A percentile compares a stretch with the other conserved stretches of the same genome.
These are phyloP conservation scores for Cryptosporidium sp. DNA, from an alignment of 169 alveolate species.

Conservation along the genomic window DNA sequence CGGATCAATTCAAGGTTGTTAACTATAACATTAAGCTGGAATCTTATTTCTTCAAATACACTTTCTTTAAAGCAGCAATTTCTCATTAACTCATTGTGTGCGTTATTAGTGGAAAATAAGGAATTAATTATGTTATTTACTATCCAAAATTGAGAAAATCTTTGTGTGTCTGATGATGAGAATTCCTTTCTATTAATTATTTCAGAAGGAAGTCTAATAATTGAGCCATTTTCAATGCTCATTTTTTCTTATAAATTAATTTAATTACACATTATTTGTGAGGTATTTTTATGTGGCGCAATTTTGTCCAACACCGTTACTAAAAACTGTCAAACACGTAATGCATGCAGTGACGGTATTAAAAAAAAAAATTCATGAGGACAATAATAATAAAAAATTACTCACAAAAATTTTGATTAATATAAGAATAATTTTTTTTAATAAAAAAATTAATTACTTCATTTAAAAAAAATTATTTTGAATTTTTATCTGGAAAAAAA, in stretches of 20 bases:
- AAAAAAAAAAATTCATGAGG: constrained; percentile 19
- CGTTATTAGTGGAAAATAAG: constrained; percentile 22
- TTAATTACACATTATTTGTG: constrained; percentile 3
- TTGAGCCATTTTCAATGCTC: constrained; percentile 6
- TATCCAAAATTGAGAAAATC: constrained; percentile 69
- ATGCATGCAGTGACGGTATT: constrained; percentile 45
- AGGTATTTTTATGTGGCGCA: constrained; percentile 44
- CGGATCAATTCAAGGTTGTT: constrained; percentile 19
- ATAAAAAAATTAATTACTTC: too few relatives aligned
- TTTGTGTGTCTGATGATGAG: not conserved
- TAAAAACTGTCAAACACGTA: constrained; percentile 23
- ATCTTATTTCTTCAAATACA: constrained; percentile 40
- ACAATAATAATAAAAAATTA: not conserved
- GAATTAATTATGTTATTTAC: constrained; percentile 50
- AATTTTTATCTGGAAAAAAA: not conserved
- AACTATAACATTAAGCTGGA: constrained; percentile 9
- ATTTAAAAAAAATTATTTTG: not conserved
- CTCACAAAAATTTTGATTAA: not conserved
- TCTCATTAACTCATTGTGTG: not conserved
- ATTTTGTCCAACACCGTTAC: constrained; percentile 14
- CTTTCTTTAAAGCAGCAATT: constrained; percentile 15
- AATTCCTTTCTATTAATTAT: constrained; percentile 4
- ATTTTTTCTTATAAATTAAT: not conserved
- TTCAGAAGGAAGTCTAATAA: constrained; percentile 6
- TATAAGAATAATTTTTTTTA: not conserved